Base-by-base conservation (phyloP, 345 rosid genomes). In the Luvunga scandens region DNA sequence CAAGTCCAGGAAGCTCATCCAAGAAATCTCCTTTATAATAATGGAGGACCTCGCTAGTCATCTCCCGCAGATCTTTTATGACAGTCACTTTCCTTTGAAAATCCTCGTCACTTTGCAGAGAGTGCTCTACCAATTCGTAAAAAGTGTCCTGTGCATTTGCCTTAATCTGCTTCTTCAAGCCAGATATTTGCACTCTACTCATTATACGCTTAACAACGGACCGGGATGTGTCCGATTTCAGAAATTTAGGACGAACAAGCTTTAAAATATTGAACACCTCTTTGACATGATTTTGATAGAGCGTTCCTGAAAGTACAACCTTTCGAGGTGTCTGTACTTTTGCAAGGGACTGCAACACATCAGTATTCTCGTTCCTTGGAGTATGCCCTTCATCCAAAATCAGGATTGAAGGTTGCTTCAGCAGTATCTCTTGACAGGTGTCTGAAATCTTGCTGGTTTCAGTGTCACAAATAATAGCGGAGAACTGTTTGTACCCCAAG, bases 311-410 rank as follows among this genome's bases (percentile, higher is more conserved):
- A 76, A 93, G 97, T 4, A 93, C 98, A 22, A 95, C 98, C 81
- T 93, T 95, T 27, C 94, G 85, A 66, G 90, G 89, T 0, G 98
- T 95, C 85, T 83, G 91, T 22, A 95, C 90, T 66, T 88, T 90
- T n/a, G 93, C 97, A 22, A 95, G 92, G 9, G 98, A 89, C 56
- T 86, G 92, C 38, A 93, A 63, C 59, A 87, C 86, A 79, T 95
- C 89, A 0, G 92, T 95, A 38, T 93, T 84, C 63, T 92, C 93
- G 2, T 91, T 95, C 86, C 98, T 89, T 5, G 97, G 97, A 10
- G 96, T 88, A 80, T 92, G 98, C 57, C 96, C 98, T 68, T 95
- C 99, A 68, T 95, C 99, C 80, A 95, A 82, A 69, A 95, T 93
- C 34, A 95, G 86, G 85, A 95, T 83, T 7, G 94, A 81, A 18